Evolutionary conservation across 2,329 filamentous ascomycete genomes (phyloP).

Genomic region (Diaporthe velutina): DNA sequence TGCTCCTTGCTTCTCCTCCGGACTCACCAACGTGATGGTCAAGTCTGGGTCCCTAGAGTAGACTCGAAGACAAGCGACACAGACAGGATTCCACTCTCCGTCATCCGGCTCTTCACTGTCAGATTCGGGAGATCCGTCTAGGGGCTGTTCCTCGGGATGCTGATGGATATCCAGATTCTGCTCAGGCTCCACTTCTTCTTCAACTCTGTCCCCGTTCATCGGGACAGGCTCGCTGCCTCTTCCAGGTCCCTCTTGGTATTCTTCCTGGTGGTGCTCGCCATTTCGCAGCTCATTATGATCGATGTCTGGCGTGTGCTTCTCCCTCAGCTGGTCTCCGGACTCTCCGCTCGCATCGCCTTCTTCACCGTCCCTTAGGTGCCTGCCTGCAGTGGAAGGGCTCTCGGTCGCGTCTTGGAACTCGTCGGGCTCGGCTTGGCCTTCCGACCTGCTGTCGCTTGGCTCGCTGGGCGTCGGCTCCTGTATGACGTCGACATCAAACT

Average conservation of each 20-base stretch:
- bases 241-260: not conserved
- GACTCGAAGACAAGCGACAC: conserved; percentile 55
- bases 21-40: conserved; percentile 51
- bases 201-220: not conserved
- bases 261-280: not conserved
- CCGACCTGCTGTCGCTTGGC: not conserved
- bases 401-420: conserved; percentile 17
- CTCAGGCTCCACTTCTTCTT: not conserved
- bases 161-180: not conserved
- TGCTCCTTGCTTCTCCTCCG: conserved; percentile 48
- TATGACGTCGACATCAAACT: conserved; percentile 45
- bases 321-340: not conserved
- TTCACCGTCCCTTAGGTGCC: not conserved
- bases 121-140: conserved; percentile 36
- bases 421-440: not conserved
- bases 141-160: conserved; percentile 6
- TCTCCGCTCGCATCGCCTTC: not conserved
- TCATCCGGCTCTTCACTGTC: conserved; percentile 40
- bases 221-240: too few relatives aligned
- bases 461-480: conserved; percentile 40
- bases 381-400: not conserved
- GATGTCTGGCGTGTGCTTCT: not conserved
- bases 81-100: conserved; percentile 57
- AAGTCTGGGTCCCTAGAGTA: conserved; percentile 53
- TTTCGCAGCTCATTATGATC: not conserved